Evolutionary conservation across 2,329 filamentous ascomycete genomes (phyloP), one percentile per base, ranked within the genome.

Genomic region (Apiospora hydei): DNA sequence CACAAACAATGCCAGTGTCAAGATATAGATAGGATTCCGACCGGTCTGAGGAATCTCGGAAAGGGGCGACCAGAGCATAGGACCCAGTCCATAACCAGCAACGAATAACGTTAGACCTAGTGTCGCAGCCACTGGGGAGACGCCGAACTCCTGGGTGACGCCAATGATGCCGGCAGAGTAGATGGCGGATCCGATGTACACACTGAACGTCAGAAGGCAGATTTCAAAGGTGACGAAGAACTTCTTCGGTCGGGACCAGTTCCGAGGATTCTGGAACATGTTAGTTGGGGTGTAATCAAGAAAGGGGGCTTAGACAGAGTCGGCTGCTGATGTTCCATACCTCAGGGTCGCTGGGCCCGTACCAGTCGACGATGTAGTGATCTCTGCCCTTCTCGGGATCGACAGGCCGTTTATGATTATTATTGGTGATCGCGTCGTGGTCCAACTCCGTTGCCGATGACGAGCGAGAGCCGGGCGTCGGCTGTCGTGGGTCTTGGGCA

Each of bases 21-120:
- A 77, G 43, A 91, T 85, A 75, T 91, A 91, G 0, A 88, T 85
- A 1, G 85, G 84, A 71, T 89, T 91, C 1, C 90, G 84, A 3
- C 90, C 89, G 70, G 91, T 84, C 46, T 83, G 74, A 0, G 89
- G 88, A 18, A 92, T 85, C 77, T 92, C 90, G 61, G 83, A 85
- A 47, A 91, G 77, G 0, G 90, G 90, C 1, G 86, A 86, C 80
- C 87, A 90, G 44, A 91, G 73, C 71, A 91, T 78, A 1, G 88
- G 88, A 0, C 89, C 78, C 41, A 80, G 16, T 24, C 81, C 78
- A 74, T 80, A 76, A 67, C 78, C 79, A 16, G 73, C 67, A 16
- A 76, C 75, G 66, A 77, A 78, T 8, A 78, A 75, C 10, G 77
- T 74, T 7, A 78, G 74, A 18, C 77, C 77, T 1, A 78, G 71